Evolutionary conservation across 1,139 yeast species (phyloP).

Genomic region (Kurtzmaniella quercitrusa): DNA sequence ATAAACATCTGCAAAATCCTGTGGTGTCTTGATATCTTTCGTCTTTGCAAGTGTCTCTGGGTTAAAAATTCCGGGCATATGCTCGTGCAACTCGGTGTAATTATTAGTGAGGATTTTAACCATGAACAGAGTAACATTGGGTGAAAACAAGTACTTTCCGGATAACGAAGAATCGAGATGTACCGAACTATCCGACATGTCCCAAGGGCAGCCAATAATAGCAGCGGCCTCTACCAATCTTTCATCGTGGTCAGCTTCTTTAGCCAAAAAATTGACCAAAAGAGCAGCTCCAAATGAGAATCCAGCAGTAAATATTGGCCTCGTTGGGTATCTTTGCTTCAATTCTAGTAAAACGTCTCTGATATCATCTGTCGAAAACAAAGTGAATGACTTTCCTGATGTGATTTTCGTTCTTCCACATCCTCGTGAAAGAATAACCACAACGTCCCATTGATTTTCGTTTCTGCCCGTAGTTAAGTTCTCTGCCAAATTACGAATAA

Average conservation of each 20-base stretch:
- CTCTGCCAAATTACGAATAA: slow-evolving; percentile 62
- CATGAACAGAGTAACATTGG: slow-evolving; percentile 64
- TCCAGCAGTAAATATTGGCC: slow-evolving; percentile 75
- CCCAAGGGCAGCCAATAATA: slow-evolving; percentile 82
- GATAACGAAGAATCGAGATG: slow-evolving; percentile 51
- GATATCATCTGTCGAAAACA: slow-evolving; percentile 69
- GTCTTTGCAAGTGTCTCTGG: slow-evolving; percentile 29
- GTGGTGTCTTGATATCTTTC: slow-evolving; percentile 31
- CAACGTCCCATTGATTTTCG: slow-evolving; percentile 46
- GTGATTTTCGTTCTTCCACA: slow-evolving; percentile 81
- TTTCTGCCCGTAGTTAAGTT: slow-evolving; percentile 23
- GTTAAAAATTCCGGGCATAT: slow-evolving; percentile 28
- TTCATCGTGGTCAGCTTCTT: slow-evolving; percentile 44
- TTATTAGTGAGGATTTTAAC: slow-evolving; percentile 61
- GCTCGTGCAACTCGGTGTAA: slow-evolving; percentile 43
- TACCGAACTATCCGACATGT: slow-evolving; percentile 54
- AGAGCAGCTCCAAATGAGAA: slow-evolving; percentile 87
- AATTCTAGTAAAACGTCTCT: slow-evolving; percentile 55
- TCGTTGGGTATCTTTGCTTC: slow-evolving; percentile 55
- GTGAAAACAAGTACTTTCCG: slow-evolving; percentile 60
- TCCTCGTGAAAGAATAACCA: slow-evolving; percentile 79
- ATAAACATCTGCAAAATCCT: slow-evolving; percentile 65
- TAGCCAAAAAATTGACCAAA: slow-evolving; percentile 74
- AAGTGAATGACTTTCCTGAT: slow-evolving; percentile 72
- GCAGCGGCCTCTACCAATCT: slow-evolving; percentile 61